phyloP scores from a whole-genome alignment of 1,284 basidiomycete species.

The Hemileia vastatrix region DNA sequence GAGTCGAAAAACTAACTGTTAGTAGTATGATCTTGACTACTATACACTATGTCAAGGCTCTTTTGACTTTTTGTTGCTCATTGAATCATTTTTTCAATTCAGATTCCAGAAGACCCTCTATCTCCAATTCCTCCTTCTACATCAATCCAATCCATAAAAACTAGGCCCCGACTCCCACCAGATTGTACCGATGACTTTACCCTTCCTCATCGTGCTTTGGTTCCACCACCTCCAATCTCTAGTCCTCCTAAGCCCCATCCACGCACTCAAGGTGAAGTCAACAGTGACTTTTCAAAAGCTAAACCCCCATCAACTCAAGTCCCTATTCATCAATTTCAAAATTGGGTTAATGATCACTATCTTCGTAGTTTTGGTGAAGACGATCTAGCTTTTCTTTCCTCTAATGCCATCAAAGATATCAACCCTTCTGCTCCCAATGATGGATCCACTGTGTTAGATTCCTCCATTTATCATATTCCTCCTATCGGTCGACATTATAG shows the following conservation, averaged over 20 bases:
- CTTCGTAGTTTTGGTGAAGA: slow-evolving; percentile 75
- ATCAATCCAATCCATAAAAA: not conserved
- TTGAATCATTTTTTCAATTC: not conserved
- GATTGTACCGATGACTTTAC: slow-evolving; percentile 46
- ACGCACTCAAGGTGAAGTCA: slow-evolving; percentile 66
- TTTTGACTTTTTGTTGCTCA: not conserved
- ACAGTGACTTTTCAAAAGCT: slow-evolving; percentile 71
- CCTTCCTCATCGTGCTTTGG: slow-evolving; percentile 49
- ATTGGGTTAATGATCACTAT: slow-evolving; percentile 67
- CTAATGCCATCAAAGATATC: no score
- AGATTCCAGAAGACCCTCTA: not conserved
- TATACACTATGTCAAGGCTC: not conserved
- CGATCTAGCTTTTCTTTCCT: slow-evolving; percentile 77
- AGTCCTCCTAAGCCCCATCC: slow-evolving; percentile 64
- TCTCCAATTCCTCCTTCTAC: not conserved
- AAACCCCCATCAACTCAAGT: slow-evolving; percentile 58
- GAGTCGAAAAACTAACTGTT: no score
- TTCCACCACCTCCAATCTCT: slow-evolving; percentile 52
- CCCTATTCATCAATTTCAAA: slow-evolving; percentile 59
- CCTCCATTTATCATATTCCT: not conserved
- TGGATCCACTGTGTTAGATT: slow-evolving; percentile 40
- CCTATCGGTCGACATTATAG: no score
- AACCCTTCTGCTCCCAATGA: not conserved
- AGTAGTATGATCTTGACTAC: not conserved
- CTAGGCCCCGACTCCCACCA: slow-evolving; percentile 26